Evolutionary conservation across 495 filamentous ascomycete species (phyloP).

Genomic region (Neurospora discreta): DNA sequence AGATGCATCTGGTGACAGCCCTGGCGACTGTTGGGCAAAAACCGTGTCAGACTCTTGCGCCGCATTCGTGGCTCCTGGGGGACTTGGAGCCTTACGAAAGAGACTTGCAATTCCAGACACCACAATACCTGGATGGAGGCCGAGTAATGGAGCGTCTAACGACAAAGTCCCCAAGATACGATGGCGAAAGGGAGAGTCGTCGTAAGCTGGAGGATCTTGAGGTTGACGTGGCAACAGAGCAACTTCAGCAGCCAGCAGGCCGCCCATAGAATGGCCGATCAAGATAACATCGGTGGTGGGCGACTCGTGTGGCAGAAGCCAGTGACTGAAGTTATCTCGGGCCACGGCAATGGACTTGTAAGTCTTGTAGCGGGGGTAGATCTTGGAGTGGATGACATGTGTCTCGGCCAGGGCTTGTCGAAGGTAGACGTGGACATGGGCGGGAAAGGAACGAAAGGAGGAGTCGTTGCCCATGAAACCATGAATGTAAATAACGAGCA

Average conservation of each 20-base stretch:
- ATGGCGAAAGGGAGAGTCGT: constrained; percentile 45
- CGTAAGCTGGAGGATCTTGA: neutral
- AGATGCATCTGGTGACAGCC: constrained; percentile 24
- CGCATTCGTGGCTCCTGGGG: constrained; percentile 14
- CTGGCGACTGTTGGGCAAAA: neutral
- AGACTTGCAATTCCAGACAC: constrained; percentile 66
- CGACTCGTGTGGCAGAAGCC: constrained; percentile 72
- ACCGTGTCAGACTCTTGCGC: neutral
- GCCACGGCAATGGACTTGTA: constrained; percentile 63
- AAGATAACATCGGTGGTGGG: constrained; percentile 67
- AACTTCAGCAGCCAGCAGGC: constrained; percentile 71
- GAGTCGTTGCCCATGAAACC: constrained; percentile 89
- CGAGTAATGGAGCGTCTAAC: constrained; percentile 78
- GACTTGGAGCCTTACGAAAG: constrained; percentile 48
- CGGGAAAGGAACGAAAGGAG: constrained; percentile 79
- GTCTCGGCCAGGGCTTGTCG: constrained; percentile 55
- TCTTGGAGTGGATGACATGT: constrained; percentile 76
- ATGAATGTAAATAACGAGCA: constrained; percentile 80
- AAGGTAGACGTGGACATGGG: constrained; percentile 72
- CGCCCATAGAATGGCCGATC: constrained; percentile 86
- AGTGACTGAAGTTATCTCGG: constrained; percentile 68
- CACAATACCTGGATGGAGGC: constrained; percentile 82
- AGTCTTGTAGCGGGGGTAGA: constrained; percentile 86
- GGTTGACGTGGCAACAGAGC: constrained; percentile 44
- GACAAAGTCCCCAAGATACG: constrained; percentile 73